phyloP scores from a whole-genome alignment of 164 flowering plant genomes.

The Malania oleifera region DNA sequence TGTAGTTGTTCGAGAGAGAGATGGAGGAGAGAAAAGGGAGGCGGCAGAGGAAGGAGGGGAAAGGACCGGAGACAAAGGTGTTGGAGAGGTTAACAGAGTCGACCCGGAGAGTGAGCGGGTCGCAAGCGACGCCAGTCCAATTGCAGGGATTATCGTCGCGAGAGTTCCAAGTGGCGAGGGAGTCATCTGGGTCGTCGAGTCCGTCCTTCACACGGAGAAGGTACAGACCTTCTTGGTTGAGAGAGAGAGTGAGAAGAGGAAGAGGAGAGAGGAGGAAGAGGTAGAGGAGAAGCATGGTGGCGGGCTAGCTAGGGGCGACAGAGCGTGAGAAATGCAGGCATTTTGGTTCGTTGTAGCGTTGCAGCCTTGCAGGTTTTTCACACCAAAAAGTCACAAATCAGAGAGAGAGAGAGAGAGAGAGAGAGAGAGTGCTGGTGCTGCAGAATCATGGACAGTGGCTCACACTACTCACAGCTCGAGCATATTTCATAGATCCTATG shows the following conservation, averaged over 20 bases:
- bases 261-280: constrained; percentile 17
- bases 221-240: constrained; percentile 36
- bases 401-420: neutral
- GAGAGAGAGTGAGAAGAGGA: constrained; percentile 10
- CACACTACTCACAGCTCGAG: too few relatives aligned
- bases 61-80: constrained; percentile 25
- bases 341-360: too few relatives aligned
- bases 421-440: neutral
- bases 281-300: neutral
- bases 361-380: too few relatives aligned
- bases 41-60: constrained; percentile 37
- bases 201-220: constrained; percentile 25
- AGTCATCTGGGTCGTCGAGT: constrained; percentile 28
- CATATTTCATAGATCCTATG: too few relatives aligned
- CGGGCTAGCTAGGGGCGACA: neutral
- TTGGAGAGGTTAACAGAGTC: constrained; percentile 31
- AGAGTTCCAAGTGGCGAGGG: constrained; percentile 36
- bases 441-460: too few relatives aligned
- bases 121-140: constrained; percentile 48
- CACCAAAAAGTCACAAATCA: neutral
- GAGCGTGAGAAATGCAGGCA: too few relatives aligned
- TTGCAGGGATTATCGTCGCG: constrained; percentile 35
- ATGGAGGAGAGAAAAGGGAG: constrained; percentile 32
- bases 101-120: constrained; percentile 24
- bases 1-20: constrained; percentile 29